These are phyloP conservation scores for Laburnicola sp. DNA, from an alignment of 2,329 filamentous ascomycete genomes.

Conservation along the genomic window DNA sequence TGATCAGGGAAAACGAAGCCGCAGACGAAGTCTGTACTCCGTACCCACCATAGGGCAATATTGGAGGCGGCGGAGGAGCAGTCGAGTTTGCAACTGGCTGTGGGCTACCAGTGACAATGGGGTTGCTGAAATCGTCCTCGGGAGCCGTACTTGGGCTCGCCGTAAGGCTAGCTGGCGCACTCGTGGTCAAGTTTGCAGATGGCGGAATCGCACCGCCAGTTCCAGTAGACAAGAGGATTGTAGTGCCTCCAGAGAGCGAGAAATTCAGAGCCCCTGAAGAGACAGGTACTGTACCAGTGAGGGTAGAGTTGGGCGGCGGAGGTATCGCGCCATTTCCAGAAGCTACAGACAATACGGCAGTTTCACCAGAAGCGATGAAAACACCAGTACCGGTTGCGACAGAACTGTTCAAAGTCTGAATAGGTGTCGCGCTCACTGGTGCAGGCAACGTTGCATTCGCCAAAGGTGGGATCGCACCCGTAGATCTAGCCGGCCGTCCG, in stretches of 20 bases:
- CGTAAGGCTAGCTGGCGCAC: conserved; percentile 11
- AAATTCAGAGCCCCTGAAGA: conserved; percentile 12
- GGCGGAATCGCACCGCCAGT: conserved; percentile 4
- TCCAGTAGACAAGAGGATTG: conserved; percentile 8
- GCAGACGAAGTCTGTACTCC: conserved; percentile 4
- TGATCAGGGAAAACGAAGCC: not conserved
- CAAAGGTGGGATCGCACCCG: conserved; percentile 6
- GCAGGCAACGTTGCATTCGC: conserved; percentile 1
- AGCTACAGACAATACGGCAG: conserved; percentile 10
- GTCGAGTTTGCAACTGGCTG: not conserved
- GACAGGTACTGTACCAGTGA: conserved; percentile 1
- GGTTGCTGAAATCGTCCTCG: conserved; percentile 6
- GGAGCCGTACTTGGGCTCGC: not conserved
- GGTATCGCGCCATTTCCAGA: conserved; percentile 13
- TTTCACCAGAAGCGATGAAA: conserved; percentile 6
- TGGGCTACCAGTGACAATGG: not conserved
- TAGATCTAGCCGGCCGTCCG: conserved; percentile 2
- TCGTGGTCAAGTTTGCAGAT: conserved; percentile 9
- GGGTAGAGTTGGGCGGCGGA: conserved; percentile 8
- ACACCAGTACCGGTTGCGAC: conserved; percentile 10
- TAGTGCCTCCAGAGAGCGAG: conserved; percentile 9
- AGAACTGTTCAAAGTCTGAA: conserved; percentile 9
- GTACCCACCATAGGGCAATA: not conserved
- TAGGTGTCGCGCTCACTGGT: conserved; percentile 8
- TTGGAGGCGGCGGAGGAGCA: not conserved